Conservation (phyloP, 257 asterid genomes). For the Echites panduratus region DNA sequence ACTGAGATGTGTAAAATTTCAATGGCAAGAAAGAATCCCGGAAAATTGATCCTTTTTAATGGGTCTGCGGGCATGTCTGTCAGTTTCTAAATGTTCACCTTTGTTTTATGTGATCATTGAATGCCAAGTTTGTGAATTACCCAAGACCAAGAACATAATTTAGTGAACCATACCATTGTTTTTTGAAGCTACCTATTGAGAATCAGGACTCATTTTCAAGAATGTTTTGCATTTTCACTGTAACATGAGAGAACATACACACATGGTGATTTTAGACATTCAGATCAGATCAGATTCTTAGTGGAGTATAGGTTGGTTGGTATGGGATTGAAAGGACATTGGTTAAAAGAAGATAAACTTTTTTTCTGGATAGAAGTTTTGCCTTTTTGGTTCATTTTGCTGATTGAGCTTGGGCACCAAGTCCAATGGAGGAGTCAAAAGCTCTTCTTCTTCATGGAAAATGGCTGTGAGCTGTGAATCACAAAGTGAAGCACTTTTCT, state of each 20-base stretch:
- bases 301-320: conserved; percentile 11
- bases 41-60: conserved; percentile 28
- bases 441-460: conserved; percentile 14
- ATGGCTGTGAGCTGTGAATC: conserved; percentile 42
- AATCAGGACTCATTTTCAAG: neutral
- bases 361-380: conserved; percentile 1
- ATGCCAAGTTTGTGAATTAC: neutral
- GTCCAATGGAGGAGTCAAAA: conserved; percentile 15
- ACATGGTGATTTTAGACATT: neutral
- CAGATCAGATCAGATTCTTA: neutral
- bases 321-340: conserved; percentile 4
- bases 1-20: conserved; percentile 10
- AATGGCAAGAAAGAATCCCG: conserved; percentile 25
- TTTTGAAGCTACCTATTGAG: conserved; percentile 2
- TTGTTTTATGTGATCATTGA: conserved; percentile 2
- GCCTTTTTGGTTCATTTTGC: conserved; percentile 6
- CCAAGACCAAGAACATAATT: neutral
- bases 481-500: conserved; percentile 17
- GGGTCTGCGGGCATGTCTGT: conserved; percentile 51
- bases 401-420: neutral
- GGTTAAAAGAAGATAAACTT: conserved; percentile 3
- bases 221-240: conserved; percentile 2
- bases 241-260: neutral
- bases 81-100: conserved; percentile 20
- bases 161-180: neutral